Evolutionary conservation across 768 basidiomycete species (phyloP).

Genomic region (Pisolithus tinctorius): DNA sequence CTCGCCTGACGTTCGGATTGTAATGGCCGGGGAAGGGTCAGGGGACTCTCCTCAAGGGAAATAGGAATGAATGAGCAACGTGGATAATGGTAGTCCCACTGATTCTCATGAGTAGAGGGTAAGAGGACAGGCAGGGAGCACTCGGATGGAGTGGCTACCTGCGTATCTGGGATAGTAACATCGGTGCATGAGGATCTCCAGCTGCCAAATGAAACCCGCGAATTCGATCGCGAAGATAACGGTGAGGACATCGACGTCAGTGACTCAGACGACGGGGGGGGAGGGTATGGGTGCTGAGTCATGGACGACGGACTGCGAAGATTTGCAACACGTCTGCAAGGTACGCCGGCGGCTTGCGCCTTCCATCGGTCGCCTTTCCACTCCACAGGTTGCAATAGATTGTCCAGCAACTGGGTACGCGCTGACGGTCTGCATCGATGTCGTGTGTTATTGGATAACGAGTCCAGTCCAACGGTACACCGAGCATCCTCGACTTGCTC

Average conservation of each 20-base stretch:
- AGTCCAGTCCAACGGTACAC: conserved; percentile 19
- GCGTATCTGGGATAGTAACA: conserved; percentile 27
- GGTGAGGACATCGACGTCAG: conserved; percentile 20
- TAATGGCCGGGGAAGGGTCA: conserved; percentile 13
- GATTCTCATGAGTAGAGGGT: no score
- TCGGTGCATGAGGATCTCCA: conserved; percentile 33
- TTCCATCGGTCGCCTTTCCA: conserved; percentile 33
- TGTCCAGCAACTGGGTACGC: conserved; percentile 35
- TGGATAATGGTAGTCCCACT: conserved; percentile 31
- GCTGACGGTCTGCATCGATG: conserved; percentile 16
- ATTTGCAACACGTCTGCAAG: conserved; percentile 21
- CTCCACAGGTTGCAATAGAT: conserved; percentile 37
- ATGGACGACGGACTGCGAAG: conserved; percentile 4
- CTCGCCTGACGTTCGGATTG: conserved; percentile 4
- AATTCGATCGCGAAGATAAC: conserved; percentile 30
- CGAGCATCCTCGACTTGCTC: conserved; percentile 27
- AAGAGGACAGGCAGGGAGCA: no score
- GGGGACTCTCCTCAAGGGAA: conserved; percentile 32
- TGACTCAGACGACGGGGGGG: conserved; percentile 18
- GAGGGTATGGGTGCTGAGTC: conserved; percentile 12
- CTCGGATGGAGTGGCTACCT: conserved; percentile 26
- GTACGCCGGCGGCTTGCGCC: conserved; percentile 36
- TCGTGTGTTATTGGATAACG: conserved; percentile 4
- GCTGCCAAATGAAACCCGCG: conserved; percentile 39
- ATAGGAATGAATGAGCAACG: conserved; percentile 30